phyloP scores from a whole-genome alignment of 768 basidiomycete species.

The Russula sp. region DNA sequence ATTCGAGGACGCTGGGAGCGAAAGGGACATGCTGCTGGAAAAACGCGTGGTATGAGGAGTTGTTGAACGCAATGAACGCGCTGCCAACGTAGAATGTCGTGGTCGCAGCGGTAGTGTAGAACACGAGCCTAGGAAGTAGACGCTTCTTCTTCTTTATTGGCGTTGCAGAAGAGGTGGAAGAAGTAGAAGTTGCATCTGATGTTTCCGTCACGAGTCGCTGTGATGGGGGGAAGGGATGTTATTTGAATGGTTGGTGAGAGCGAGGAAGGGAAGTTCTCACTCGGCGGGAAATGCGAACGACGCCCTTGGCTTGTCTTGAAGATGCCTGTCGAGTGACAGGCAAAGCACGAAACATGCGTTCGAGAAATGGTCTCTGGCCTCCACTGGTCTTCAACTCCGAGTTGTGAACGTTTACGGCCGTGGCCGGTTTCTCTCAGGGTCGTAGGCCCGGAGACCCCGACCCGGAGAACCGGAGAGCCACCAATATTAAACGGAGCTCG shows the following conservation, averaged over 20 bases:
- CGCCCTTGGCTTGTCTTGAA: constrained; percentile 43
- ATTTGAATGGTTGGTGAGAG: constrained; percentile 20
- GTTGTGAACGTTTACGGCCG: background rate
- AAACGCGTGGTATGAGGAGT: constrained; percentile 78
- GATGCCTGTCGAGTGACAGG: constrained; percentile 53
- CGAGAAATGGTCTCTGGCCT: background rate
- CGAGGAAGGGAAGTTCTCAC: constrained; percentile 42
- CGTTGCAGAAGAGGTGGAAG: constrained; percentile 37
- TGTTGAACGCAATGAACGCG: constrained; percentile 72
- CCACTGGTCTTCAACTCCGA: too few relatives aligned
- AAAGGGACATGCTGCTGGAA: constrained; percentile 80
- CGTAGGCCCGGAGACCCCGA: too few relatives aligned
- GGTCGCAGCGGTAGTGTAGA: constrained; percentile 63
- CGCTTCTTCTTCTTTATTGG: constrained; percentile 52
- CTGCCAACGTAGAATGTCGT: constrained; percentile 83
- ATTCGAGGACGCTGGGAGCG: constrained; percentile 73
- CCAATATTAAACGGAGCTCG: too few relatives aligned
- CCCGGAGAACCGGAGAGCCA: too few relatives aligned
- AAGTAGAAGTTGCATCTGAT: constrained; percentile 15
- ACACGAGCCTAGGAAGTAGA: constrained; percentile 57
- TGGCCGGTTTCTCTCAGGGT: background rate
- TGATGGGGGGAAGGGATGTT: background rate
- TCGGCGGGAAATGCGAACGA: constrained; percentile 54
- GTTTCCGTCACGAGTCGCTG: constrained; percentile 64
- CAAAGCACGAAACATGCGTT: constrained; percentile 53